Evolutionary conservation across 2,329 filamentous ascomycete genomes (phyloP).

Genomic region (Chaetomiaceae sp.): DNA sequence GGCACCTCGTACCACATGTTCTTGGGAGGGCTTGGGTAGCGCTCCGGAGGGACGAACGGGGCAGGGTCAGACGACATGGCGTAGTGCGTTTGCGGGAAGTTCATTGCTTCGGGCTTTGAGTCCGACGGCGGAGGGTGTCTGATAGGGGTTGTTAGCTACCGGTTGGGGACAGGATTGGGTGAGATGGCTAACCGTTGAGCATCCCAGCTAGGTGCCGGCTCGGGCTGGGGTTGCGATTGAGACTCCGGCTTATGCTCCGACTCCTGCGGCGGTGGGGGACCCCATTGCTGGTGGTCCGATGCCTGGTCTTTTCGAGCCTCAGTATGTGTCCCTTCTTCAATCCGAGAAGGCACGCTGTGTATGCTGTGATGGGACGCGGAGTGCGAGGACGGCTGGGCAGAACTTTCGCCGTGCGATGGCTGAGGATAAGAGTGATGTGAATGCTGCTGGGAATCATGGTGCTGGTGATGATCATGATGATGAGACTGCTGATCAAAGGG

Average conservation of each 20-base stretch:
- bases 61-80: conserved; percentile 71
- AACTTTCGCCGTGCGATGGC: conserved; percentile 23
- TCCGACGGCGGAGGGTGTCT: conserved; percentile 58
- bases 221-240: conserved; percentile 23
- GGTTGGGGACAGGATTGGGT: neutral
- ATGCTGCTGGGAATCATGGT: neutral
- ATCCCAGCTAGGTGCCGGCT: conserved; percentile 39
- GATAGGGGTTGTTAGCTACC: conserved; percentile 18
- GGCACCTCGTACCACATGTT: conserved; percentile 88
- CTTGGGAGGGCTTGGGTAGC: conserved; percentile 76
- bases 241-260: conserved; percentile 32
- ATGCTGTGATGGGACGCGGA: conserved; percentile 15
- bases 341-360: conserved; percentile 29
- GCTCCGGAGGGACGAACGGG: conserved; percentile 68
- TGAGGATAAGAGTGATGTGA: conserved; percentile 1
- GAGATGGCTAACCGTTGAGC: conserved; percentile 38
- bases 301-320: conserved; percentile 40
- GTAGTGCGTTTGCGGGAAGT: conserved; percentile 75
- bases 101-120: conserved; percentile 76
- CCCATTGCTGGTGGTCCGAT: conserved; percentile 25
- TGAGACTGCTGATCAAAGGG: conserved; percentile 18
- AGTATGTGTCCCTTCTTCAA: conserved; percentile 43
- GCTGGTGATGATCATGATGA: conserved; percentile 13
- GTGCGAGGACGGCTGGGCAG: conserved; percentile 21
- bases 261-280: conserved; percentile 27